Percentiles rank a stretch among this genome's conserved stretches.
These are phyloP conservation scores for Geosmithia morbida DNA, from an alignment of 2,329 filamentous ascomycete species.

Conservation along the genomic window DNA sequence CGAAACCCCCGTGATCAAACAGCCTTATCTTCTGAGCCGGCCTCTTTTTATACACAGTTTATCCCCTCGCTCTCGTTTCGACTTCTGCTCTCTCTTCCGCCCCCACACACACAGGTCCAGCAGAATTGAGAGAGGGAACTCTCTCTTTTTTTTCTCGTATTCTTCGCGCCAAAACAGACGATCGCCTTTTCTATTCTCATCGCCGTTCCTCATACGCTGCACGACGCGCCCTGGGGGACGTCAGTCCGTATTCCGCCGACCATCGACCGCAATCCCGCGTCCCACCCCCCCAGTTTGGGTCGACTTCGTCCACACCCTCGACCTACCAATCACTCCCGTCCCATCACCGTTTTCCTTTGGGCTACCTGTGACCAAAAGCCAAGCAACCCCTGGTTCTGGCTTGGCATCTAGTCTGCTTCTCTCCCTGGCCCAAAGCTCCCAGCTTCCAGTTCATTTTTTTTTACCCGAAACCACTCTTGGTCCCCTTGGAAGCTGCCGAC, in stretches of 20 bases:
- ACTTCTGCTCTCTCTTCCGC: neutral
- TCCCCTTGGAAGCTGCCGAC: neutral
- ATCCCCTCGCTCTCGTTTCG: neutral
- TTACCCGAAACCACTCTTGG: neutral
- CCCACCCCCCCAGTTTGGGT: neutral
- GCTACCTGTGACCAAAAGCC: constrained; percentile 1
- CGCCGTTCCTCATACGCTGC: neutral
- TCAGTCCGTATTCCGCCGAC: neutral
- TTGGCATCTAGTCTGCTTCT: neutral
- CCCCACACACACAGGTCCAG: neutral
- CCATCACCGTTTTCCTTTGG: neutral
- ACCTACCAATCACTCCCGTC: neutral
- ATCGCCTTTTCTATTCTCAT: neutral
- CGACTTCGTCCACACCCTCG: neutral
- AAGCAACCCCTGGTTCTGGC: neutral
- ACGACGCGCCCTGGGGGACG: neutral
- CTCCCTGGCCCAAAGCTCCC: neutral
- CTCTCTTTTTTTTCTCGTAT: neutral
- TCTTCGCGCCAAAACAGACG: neutral
- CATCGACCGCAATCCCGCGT: neutral
- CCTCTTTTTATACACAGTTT: neutral
- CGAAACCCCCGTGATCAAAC: neutral
- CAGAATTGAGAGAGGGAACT: neutral
- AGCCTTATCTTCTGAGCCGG: neutral
- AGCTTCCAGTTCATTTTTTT: neutral